Percentiles rank a stretch among this genome's conserved stretches.
Conservation (phyloP, 257 asterid species). For the Gynochthodes officinalis region DNA sequence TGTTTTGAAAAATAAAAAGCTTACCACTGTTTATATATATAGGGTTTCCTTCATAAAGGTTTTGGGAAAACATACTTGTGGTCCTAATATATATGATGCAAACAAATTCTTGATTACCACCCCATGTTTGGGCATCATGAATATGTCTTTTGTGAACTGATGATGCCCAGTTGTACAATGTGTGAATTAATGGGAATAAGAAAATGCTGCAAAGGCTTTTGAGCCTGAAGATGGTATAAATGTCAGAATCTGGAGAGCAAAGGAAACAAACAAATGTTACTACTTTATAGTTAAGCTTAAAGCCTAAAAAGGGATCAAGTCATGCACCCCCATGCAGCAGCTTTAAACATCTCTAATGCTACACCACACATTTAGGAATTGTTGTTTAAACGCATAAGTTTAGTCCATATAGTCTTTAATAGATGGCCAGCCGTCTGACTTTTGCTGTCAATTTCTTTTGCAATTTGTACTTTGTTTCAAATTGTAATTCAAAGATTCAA, state of each 20-base stretch:
- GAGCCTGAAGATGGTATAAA: slow-evolving; percentile 22
- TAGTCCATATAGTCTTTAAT: slow-evolving; percentile 32
- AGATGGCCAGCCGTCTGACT: slow-evolving; percentile 41
- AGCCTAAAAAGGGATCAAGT: background rate
- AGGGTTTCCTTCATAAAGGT: too few species aligned
- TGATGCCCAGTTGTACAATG: slow-evolving; percentile 2
- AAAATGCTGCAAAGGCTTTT: slow-evolving; percentile 24
- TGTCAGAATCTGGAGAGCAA: slow-evolving; percentile 29
- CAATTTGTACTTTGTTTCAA: slow-evolving; percentile 21
- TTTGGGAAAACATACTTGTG: too few species aligned
- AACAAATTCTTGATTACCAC: background rate
- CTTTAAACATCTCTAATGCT: slow-evolving; percentile 50
- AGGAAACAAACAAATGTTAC: slow-evolving; percentile 16
- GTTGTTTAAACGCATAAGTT: slow-evolving; percentile 29
- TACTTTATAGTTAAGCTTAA: slow-evolving; percentile 7
- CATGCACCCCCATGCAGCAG: slow-evolving; percentile 37
- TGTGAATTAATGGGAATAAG: slow-evolving; percentile 6
- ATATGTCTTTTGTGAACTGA: too few species aligned
- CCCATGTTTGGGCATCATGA: too few species aligned
- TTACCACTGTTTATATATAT: too few species aligned
- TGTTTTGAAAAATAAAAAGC: too few species aligned
- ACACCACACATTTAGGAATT: slow-evolving; percentile 25
- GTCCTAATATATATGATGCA: too few species aligned
- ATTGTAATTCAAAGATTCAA: background rate
- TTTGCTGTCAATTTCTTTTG: slow-evolving; percentile 33